These are phyloP conservation scores for Pholiota molesta DNA, from an alignment of 768 basidiomycete genomes.

Conservation along the genomic window DNA sequence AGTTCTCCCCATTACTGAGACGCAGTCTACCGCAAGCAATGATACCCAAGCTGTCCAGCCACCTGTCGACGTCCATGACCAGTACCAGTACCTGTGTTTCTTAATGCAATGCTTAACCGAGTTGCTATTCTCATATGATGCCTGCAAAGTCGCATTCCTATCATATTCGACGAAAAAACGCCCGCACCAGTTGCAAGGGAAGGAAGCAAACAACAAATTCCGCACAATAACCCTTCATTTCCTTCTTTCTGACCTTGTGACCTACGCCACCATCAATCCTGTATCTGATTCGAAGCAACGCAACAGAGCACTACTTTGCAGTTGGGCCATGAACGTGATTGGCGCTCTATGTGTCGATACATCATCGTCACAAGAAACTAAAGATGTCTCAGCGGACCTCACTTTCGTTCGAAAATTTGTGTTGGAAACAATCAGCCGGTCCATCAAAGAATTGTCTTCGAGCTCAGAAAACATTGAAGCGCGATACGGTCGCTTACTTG, in stretches of 20 bases:
- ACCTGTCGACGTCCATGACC: slow-evolving; percentile 34
- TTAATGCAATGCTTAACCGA: slow-evolving; percentile 93
- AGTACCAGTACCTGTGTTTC: slow-evolving; percentile 71
- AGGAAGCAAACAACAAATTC: slow-evolving; percentile 63
- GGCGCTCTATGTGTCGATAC: slow-evolving; percentile 94
- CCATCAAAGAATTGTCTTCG: slow-evolving; percentile 77
- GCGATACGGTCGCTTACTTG: slow-evolving; percentile 87
- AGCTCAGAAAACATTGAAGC: slow-evolving; percentile 62
- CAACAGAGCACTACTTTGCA: slow-evolving; percentile 65
- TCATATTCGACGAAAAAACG: slow-evolving; percentile 76
- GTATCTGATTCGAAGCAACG: slow-evolving; percentile 58
- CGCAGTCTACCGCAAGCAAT: not conserved
- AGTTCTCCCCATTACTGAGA: not conserved
- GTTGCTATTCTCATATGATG: slow-evolving; percentile 88
- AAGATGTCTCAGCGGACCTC: slow-evolving; percentile 78
- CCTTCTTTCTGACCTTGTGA: slow-evolving; percentile 81
- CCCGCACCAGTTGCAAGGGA: slow-evolving; percentile 54
- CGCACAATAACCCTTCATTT: slow-evolving; percentile 74
- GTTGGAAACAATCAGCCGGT: slow-evolving; percentile 83
- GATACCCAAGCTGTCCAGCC: not conserved
- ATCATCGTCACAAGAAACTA: slow-evolving; percentile 61
- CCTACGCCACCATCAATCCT: slow-evolving; percentile 73
- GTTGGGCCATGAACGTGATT: slow-evolving; percentile 88
- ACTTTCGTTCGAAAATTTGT: slow-evolving; percentile 92
- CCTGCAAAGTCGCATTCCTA: slow-evolving; percentile 87